phyloP scores from a whole-genome alignment of 257 asterid species.

The Thymus quinquecostatus region DNA sequence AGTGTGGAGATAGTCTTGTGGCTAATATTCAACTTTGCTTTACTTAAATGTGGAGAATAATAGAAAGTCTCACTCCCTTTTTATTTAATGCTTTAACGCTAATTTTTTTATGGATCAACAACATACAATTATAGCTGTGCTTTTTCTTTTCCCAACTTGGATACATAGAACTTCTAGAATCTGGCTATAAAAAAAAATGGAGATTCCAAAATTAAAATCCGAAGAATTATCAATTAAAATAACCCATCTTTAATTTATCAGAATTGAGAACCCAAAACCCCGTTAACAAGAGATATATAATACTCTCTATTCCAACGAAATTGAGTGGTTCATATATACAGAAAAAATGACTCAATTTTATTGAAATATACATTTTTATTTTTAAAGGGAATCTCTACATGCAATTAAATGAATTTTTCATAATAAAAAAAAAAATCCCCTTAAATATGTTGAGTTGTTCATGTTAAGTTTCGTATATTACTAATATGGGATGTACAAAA shows the following conservation, averaged over 20 bases:
- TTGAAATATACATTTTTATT: too few species aligned
- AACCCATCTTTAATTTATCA: not conserved
- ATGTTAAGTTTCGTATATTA: not conserved
- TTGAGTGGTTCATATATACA: too few species aligned
- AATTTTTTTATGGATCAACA: not conserved
- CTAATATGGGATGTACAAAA: not conserved
- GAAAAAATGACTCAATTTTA: too few species aligned
- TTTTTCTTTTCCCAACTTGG: not conserved
- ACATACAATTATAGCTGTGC: not conserved
- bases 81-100: not conserved
- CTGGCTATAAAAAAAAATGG: not conserved
- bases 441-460: not conserved
- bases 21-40: slow-evolving; percentile 44
- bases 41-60: slow-evolving; percentile 35
- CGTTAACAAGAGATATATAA: not conserved
- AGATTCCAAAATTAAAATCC: not conserved
- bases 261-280: not conserved
- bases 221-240: not conserved
- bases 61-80: slow-evolving; percentile 31
- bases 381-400: too few species aligned
- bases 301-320: too few species aligned
- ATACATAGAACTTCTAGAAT: slow-evolving; percentile 9
- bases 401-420: too few species aligned
- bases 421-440: too few species aligned
- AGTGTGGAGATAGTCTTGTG: not conserved